These are phyloP conservation scores for Pseudopyricularia javanii DNA, from an alignment of 2,329 filamentous ascomycete species.

Conservation along the genomic window DNA sequence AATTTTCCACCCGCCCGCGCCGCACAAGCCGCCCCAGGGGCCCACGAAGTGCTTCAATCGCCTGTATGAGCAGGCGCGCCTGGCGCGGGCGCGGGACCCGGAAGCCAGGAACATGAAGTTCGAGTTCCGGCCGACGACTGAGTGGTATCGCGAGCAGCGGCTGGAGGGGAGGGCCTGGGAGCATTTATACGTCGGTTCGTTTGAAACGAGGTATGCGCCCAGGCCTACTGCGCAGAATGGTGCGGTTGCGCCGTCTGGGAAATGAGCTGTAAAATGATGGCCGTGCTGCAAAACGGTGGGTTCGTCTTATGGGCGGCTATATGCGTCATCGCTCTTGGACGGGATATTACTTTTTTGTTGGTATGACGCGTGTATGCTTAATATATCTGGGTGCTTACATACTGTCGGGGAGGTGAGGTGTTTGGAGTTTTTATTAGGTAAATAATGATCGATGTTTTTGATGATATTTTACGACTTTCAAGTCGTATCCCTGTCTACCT, in stretches of 20 bases:
- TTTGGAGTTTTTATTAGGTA: too few relatives aligned
- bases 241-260: not conserved
- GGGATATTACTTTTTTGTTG: too few relatives aligned
- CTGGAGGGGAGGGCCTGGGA: conserved; percentile 34
- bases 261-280: not conserved
- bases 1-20: conserved; percentile 34
- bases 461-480: too few relatives aligned
- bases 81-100: conserved; percentile 9
- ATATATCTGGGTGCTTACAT: too few relatives aligned
- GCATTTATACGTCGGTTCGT: conserved; percentile 33
- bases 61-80: conserved; percentile 25
- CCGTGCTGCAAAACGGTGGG: too few relatives aligned
- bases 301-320: too few relatives aligned
- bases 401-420: too few relatives aligned
- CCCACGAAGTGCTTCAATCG: conserved; percentile 27
- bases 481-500: too few relatives aligned
- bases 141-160: conserved; percentile 38
- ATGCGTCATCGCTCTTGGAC: too few relatives aligned
- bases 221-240: not conserved
- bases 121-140: conserved; percentile 30
- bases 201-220: conserved; percentile 14
- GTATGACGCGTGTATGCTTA: too few relatives aligned
- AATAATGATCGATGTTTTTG: too few relatives aligned
- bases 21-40: conserved; percentile 5
- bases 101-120: conserved; percentile 19